Evolutionary conservation across 2,329 filamentous ascomycete genomes (phyloP).

Genomic region (Fusarium chaquense): DNA sequence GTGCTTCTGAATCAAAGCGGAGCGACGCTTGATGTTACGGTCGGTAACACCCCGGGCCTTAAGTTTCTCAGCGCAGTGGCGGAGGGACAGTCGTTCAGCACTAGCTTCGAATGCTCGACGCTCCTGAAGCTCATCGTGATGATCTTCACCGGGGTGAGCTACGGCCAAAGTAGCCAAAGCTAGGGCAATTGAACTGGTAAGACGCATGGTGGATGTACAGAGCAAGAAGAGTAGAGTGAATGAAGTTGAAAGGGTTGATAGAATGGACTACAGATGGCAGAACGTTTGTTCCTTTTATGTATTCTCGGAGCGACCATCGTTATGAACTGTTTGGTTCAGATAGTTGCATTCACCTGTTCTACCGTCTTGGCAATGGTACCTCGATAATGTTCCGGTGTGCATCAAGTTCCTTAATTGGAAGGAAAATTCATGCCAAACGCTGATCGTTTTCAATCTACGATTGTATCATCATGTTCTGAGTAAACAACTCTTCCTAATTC

Average conservation of each 20-base stretch:
- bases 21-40: slow-evolving; percentile 59
- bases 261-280: accelerated
- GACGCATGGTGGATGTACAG: neutral
- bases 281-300: neutral
- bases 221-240: neutral
- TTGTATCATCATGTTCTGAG: neutral
- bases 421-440: neutral
- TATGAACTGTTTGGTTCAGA: neutral
- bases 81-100: slow-evolving; percentile 50
- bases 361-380: slow-evolving; percentile 17
- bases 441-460: neutral
- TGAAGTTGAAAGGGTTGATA: no score
- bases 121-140: slow-evolving; percentile 5
- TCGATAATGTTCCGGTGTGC: slow-evolving; percentile 1
- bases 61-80: slow-evolving; percentile 60
- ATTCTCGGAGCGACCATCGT: neutral
- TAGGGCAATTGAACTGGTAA: neutral
- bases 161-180: neutral
- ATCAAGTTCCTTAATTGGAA: neutral
- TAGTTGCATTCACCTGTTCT: neutral
- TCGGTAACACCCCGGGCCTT: slow-evolving; percentile 59
- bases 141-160: slow-evolving; percentile 14
- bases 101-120: slow-evolving; percentile 7
- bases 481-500: slow-evolving; percentile 6
- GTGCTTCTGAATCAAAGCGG: slow-evolving; percentile 55